phyloP scores from a whole-genome alignment of 805 yeast species.

The Blastobotrys muscicola region DNA sequence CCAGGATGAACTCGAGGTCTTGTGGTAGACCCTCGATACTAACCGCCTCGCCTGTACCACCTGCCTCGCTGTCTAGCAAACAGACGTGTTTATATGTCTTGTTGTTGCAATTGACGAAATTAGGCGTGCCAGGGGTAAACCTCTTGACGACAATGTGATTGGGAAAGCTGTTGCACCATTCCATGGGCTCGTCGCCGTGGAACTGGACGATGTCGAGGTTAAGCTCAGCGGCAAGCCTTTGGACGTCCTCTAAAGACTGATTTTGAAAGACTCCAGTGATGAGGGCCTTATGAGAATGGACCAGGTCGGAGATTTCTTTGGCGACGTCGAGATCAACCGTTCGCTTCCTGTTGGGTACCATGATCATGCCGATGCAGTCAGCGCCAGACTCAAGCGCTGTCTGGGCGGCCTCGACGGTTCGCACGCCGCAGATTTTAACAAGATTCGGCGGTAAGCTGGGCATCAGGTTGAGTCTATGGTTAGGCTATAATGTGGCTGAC shows the following conservation, averaged over 20 bases:
- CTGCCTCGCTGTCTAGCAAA: conserved; percentile 76
- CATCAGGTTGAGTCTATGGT: no score
- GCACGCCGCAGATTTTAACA: conserved; percentile 84
- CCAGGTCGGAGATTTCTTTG: conserved; percentile 32
- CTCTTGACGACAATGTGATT: conserved; percentile 62
- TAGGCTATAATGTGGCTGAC: no score
- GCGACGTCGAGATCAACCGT: conserved; percentile 49
- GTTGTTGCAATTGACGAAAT: conserved; percentile 27
- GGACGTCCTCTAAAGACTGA: conserved; percentile 59
- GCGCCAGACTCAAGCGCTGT: conserved; percentile 66
- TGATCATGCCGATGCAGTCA: conserved; percentile 68
- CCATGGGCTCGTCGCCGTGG: conserved; percentile 66
- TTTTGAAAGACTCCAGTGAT: conserved; percentile 88
- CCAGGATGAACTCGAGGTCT: conserved; percentile 53
- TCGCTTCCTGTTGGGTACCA: conserved; percentile 75
- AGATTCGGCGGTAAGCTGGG: conserved; percentile 18
- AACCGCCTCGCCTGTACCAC: conserved; percentile 82
- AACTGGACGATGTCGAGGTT: conserved; percentile 73
- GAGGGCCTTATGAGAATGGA: conserved; percentile 43
- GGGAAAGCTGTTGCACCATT: conserved; percentile 31
- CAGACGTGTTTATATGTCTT: conserved; percentile 42
- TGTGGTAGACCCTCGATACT: no score
- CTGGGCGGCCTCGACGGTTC: conserved; percentile 57
- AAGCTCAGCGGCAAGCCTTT: conserved; percentile 31
- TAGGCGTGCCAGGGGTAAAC: conserved; percentile 45